Evolutionary conservation across 2,329 filamentous ascomycete species (phyloP), one percentile per base, ranked within the genome.

Genomic region (Saccharata proteae): DNA sequence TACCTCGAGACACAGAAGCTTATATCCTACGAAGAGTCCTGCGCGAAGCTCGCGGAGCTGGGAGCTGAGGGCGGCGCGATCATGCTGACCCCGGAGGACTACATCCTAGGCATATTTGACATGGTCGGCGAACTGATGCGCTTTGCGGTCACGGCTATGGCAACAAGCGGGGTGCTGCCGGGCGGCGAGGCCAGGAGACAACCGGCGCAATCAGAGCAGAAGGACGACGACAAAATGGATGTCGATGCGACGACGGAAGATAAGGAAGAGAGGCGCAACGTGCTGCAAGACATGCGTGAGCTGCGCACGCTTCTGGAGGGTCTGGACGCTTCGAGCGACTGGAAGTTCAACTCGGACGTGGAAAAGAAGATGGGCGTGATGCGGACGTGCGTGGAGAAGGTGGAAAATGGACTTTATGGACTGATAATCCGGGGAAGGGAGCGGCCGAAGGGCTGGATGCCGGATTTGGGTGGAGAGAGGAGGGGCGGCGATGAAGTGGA

Each of bases 41-140:
- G 49, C 27, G 40, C 49, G 30, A 43, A 53, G 30, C 40, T 63
- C 28, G 46, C 51, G 17, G 36, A 46, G 4, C 43, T 65, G 38
- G 52, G 56, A 29, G 43, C 44, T 8, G 48, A 55, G 5, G 54
- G 48, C 3, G 52, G 59, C 0, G 66, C 64, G 1, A 67, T 94
- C 3, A 46, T 64, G 1, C 63, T 94, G 13, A 83, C 80, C 2
- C 67, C 76, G 16, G 74, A 88, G 34, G 90, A 98, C 55, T 96
- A 93, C 51, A 60, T 93, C 36, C 77, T 90, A 40, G 90, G 88
- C 6, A 59, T 98, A 3, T 94, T 93, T 48, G 90, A 98, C 54
- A 71, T 96, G 43, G 86, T 86, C 1, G 90, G 90, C 22, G 90
- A 98, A 61, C 67, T 96, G 64, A 98, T 98, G 90, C 73, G 86